These are phyloP conservation scores for Colletotrichum agaves DNA, from an alignment of 2,329 filamentous ascomycete genomes.

Conservation along the genomic window DNA sequence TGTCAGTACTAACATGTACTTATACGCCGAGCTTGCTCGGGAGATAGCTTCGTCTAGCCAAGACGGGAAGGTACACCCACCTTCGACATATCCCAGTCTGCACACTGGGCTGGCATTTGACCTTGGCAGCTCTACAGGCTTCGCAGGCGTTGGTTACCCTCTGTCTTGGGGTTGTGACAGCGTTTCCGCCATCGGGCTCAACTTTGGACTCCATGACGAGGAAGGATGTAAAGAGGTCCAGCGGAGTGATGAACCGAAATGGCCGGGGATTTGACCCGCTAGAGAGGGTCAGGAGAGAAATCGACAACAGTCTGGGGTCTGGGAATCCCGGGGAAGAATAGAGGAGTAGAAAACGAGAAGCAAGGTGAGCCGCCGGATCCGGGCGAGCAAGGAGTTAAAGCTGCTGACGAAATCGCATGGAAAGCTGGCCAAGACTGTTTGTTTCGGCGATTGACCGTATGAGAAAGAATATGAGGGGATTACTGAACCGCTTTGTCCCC, in stretches of 20 bases:
- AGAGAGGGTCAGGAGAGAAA: background rate
- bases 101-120: conserved; percentile 61
- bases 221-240: background rate
- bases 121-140: conserved; percentile 63
- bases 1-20: conserved; percentile 13
- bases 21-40: conserved; percentile 29
- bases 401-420: background rate
- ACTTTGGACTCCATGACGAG: conserved; percentile 11
- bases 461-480: background rate
- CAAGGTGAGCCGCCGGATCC: background rate
- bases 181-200: conserved; percentile 9
- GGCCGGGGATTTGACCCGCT: background rate
- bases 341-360: background rate
- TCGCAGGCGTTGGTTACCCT: conserved; percentile 59
- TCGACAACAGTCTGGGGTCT: background rate
- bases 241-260: background rate
- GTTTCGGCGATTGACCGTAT: background rate
- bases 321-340: background rate
- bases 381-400: conserved; percentile 1
- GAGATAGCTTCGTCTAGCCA: conserved; percentile 3
- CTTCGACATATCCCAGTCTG: conserved; percentile 62
- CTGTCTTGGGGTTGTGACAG: conserved; percentile 17
- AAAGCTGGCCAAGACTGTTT: background rate
- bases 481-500: background rate
- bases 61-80: conserved; percentile 45